Conservation (phyloP, 768 basidiomycete species). For the Pleurotus sapidus region DNA sequence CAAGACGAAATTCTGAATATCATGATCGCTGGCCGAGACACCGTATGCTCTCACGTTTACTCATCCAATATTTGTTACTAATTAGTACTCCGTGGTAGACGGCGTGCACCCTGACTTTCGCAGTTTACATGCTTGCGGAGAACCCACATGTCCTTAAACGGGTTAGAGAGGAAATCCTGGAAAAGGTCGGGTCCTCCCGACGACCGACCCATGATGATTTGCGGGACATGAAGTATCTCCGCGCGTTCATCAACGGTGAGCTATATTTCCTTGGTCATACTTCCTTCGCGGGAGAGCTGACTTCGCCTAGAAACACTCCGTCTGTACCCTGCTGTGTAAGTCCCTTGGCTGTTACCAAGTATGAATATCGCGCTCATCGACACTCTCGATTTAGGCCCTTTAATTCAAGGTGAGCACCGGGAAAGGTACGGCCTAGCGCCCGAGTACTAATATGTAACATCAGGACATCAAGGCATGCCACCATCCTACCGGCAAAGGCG, state of each 20-base stretch:
- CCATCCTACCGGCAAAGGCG: slow-evolving; percentile 22
- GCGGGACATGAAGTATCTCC: slow-evolving; percentile 54
- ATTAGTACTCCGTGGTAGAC: slow-evolving; percentile 25
- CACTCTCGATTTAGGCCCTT: slow-evolving; percentile 27
- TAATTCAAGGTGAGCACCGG: slow-evolving; percentile 23
- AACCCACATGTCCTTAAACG: slow-evolving; percentile 43
- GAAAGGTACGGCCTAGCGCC: background rate
- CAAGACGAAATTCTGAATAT: slow-evolving; percentile 54
- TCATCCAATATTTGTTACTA: background rate
- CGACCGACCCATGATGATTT: slow-evolving; percentile 55
- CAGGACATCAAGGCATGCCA: slow-evolving; percentile 20
- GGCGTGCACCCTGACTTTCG: slow-evolving; percentile 50
- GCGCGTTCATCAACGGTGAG: slow-evolving; percentile 55
- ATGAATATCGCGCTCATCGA: background rate
- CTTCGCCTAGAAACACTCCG: slow-evolving; percentile 43
- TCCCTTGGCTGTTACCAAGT: background rate
- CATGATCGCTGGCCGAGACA: slow-evolving; percentile 56
- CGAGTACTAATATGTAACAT: background rate
- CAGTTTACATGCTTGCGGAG: slow-evolving; percentile 51
- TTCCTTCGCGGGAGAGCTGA: too few relatives aligned
- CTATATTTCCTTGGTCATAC: background rate
- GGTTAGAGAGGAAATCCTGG: slow-evolving; percentile 49
- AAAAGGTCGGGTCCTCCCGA: slow-evolving; percentile 37
- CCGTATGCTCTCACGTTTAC: slow-evolving; percentile 25
- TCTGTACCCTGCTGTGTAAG: slow-evolving; percentile 50